A percentile compares a stretch with the other conserved stretches of the same genome.
Conservation (phyloP, 129 eudicot species). For the Artemisia argyi region DNA sequence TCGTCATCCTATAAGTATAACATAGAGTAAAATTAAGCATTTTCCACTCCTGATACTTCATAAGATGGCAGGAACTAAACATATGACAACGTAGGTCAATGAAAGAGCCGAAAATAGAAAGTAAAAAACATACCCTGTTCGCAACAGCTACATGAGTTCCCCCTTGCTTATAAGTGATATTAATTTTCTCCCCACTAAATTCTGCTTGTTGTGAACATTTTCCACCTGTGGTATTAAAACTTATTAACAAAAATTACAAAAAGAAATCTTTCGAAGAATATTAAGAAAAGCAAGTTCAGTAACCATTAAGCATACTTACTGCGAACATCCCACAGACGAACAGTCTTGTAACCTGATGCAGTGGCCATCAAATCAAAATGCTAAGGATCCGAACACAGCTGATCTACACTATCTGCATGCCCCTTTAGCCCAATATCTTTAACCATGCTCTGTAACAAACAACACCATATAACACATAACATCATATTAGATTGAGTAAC, state of each 20-base stretch:
- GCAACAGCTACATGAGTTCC: constrained; percentile 62
- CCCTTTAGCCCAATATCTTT: no score
- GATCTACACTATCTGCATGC: constrained; percentile 35
- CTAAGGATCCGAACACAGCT: constrained; percentile 96
- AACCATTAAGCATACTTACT: no score
- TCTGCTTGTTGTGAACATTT: constrained; percentile 96
- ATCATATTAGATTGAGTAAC: no score
- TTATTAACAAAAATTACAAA: not conserved
- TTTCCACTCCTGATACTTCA: not conserved
- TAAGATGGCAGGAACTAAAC: constrained; percentile 14
- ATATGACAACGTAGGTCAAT: not conserved
- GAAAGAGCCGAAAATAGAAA: not conserved
- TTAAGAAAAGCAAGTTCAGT: not conserved
- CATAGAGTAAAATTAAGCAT: not conserved
- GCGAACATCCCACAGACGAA: no score
- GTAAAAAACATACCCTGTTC: not conserved
- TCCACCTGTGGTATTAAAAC: constrained; percentile 55
- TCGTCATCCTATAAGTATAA: constrained; percentile 87
- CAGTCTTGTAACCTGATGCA: constrained; percentile 97
- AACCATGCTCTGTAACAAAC: no score
- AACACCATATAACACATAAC: no score
- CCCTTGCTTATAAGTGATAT: constrained; percentile 90
- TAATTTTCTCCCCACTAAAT: constrained; percentile 97
- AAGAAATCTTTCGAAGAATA: constrained; percentile 13
- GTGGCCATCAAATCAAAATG: constrained; percentile 94